phyloP scores from a whole-genome alignment of 352 stramenopile species.

The Phytophthora megakarya region DNA sequence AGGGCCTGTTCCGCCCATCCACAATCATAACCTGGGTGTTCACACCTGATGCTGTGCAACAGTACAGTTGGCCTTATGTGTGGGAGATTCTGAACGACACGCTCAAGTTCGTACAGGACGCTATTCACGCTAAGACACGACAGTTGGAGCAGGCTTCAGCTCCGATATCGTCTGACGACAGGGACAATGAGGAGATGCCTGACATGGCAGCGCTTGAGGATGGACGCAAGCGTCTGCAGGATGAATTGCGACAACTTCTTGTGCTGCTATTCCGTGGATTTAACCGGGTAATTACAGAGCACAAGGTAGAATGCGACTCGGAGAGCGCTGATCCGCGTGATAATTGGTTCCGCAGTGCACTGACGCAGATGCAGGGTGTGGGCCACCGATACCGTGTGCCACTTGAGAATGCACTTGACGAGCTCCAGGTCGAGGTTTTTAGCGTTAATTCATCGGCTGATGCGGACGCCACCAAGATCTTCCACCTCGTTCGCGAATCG shows the following conservation, averaged over 20 bases:
- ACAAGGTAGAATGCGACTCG: slow-evolving; percentile 77
- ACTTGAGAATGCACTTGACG: slow-evolving; percentile 56
- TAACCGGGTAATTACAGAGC: slow-evolving; percentile 70
- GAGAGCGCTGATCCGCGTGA: slow-evolving; percentile 77
- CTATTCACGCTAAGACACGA: slow-evolving; percentile 42
- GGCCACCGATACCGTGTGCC: slow-evolving; percentile 60
- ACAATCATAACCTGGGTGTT: slow-evolving; percentile 85
- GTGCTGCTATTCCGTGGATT: slow-evolving; percentile 71
- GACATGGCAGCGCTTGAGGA: slow-evolving; percentile 53
- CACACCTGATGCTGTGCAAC: slow-evolving; percentile 77
- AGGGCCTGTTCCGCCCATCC: slow-evolving; percentile 62
- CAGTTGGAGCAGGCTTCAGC: slow-evolving; percentile 37
- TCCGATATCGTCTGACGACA: slow-evolving; percentile 35
- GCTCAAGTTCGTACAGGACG: slow-evolving; percentile 55
- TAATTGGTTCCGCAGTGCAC: slow-evolving; percentile 81
- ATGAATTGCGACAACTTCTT: slow-evolving; percentile 58
- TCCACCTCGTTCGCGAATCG: slow-evolving; percentile 69
- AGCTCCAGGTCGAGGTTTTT: slow-evolving; percentile 65
- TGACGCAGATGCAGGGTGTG: slow-evolving; percentile 76
- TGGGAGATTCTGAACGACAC: slow-evolving; percentile 84
- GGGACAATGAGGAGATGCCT: slow-evolving; percentile 56
- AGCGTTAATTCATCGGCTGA: slow-evolving; percentile 50
- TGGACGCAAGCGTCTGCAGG: slow-evolving; percentile 41
- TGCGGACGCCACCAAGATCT: slow-evolving; percentile 76
- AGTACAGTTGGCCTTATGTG: slow-evolving; percentile 90